Evolutionary conservation across 129 eudicot genomes (phyloP).

Genomic region (Tagetes patula): DNA sequence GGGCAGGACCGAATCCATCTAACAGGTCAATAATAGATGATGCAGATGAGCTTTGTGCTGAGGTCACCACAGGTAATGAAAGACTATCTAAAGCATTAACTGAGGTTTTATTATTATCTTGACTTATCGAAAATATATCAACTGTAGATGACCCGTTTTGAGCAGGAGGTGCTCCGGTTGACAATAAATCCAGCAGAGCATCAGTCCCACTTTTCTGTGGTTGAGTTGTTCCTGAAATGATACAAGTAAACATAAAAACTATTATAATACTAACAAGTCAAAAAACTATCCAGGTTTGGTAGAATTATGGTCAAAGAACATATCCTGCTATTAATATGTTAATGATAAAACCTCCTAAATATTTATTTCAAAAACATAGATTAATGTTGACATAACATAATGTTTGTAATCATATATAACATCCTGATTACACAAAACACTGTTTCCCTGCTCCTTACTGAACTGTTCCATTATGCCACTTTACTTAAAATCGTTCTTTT

Average conservation of each 20-base stretch:
- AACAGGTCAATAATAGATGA: conserved; percentile 66
- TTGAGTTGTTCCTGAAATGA: conserved; percentile 60
- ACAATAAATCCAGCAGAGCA: conserved; percentile 79
- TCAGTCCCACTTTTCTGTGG: conserved; percentile 71
- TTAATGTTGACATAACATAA: neutral
- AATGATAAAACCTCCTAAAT: neutral
- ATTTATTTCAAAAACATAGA: neutral
- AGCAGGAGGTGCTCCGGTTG: conserved; percentile 68
- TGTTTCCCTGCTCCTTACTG: neutral
- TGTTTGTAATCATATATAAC: neutral
- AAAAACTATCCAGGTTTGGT: neutral
- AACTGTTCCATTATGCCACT: neutral
- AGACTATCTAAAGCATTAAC: conserved; percentile 38
- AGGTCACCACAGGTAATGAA: conserved; percentile 43
- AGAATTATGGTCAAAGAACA: conserved; percentile 4
- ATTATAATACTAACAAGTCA: neutral
- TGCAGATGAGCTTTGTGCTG: conserved; percentile 46
- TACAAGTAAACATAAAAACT: conserved; percentile 16
- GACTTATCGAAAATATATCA: conserved; percentile 56
- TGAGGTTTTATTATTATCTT: conserved; percentile 45
- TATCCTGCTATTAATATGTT: neutral
- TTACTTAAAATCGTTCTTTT: neutral
- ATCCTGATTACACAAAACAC: neutral
- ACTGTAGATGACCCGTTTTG: conserved; percentile 49
- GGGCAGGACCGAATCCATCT: conserved; percentile 64